Evolutionary conservation across 176 grass and related monocot genomes (phyloP).

Genomic region (Elaeis guineensis): DNA sequence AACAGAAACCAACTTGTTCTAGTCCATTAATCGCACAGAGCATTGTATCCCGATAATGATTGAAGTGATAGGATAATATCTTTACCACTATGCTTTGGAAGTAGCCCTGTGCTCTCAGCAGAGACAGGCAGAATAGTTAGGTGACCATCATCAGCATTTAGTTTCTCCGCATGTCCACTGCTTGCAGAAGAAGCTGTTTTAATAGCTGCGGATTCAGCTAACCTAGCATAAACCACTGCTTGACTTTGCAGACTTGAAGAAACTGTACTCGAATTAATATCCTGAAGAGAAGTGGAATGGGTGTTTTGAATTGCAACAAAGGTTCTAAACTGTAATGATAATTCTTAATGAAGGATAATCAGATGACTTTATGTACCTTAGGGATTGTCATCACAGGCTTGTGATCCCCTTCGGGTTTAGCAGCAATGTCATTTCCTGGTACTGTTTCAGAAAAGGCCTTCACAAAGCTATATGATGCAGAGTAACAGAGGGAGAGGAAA

Average conservation of each 20-base stretch:
- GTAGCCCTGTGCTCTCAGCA: constrained; percentile 81
- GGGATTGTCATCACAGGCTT: constrained; percentile 5
- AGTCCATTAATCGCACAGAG: not conserved
- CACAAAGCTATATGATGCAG: not conserved
- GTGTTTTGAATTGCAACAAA: not conserved
- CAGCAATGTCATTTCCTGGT: constrained; percentile 17
- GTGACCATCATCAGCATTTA: constrained; percentile 22
- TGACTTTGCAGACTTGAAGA: constrained; percentile 49
- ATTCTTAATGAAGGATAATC: no score
- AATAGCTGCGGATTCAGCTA: constrained; percentile 44
- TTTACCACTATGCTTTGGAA: constrained; percentile 49
- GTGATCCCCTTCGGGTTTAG: constrained; percentile 25
- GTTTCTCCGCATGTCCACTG: constrained; percentile 20
- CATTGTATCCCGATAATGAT: not conserved
- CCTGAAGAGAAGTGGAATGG: constrained; percentile 29
- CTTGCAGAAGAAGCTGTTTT: constrained; percentile 23
- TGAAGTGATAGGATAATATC: not conserved
- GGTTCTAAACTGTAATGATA: no score
- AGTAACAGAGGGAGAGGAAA: no score
- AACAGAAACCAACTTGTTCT: no score
- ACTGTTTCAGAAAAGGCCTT: constrained; percentile 4
- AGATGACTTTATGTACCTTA: constrained; percentile 30
- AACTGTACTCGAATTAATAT: constrained; percentile 36
- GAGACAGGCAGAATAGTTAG: constrained; percentile 72
- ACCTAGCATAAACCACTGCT: constrained; percentile 50